Evolutionary conservation across 805 yeast species (phyloP).

Genomic region (Candida pseudoglaebosa): DNA sequence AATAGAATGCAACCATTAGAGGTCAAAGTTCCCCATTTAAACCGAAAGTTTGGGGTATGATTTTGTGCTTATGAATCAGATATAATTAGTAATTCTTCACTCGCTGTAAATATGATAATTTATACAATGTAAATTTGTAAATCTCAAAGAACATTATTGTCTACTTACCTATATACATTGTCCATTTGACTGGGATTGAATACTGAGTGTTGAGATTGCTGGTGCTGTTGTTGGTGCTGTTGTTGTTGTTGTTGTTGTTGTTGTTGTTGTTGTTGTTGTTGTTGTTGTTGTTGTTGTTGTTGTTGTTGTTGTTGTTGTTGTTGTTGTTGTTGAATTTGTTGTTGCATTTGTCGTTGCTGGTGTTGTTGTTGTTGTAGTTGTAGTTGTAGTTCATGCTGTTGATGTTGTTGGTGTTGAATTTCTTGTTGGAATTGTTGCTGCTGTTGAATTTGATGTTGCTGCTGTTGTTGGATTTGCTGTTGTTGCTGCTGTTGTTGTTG

Average conservation of each 20-base stretch:
- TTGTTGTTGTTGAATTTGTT: constrained; percentile 5
- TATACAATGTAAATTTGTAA: no score
- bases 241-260: constrained; percentile 7
- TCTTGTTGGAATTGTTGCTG: constrained; percentile 5
- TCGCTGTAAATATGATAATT: no score
- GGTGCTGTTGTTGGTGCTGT: constrained; percentile 1
- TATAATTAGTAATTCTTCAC: no score
- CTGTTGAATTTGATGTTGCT: constrained; percentile 5
- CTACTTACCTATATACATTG: neutral
- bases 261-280: constrained; percentile 4
- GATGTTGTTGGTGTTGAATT: neutral
- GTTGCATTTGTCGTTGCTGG: neutral
- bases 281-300: neutral
- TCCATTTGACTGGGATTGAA: neutral
- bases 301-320: constrained; percentile 2
- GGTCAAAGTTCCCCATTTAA: no score
- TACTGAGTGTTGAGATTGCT: constrained; percentile 3
- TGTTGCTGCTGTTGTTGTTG: constrained; percentile 7
- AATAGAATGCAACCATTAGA: no score
- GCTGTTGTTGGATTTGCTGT: constrained; percentile 3
- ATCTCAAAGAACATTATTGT: no score
- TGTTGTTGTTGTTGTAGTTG: constrained; percentile 1
- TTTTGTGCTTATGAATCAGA: no score
- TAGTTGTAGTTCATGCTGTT: constrained; percentile 1
- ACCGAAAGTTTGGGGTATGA: no score